These are phyloP conservation scores for Camelina neglecta DNA, from an alignment of 345 rosid species.

Conservation along the genomic window DNA sequence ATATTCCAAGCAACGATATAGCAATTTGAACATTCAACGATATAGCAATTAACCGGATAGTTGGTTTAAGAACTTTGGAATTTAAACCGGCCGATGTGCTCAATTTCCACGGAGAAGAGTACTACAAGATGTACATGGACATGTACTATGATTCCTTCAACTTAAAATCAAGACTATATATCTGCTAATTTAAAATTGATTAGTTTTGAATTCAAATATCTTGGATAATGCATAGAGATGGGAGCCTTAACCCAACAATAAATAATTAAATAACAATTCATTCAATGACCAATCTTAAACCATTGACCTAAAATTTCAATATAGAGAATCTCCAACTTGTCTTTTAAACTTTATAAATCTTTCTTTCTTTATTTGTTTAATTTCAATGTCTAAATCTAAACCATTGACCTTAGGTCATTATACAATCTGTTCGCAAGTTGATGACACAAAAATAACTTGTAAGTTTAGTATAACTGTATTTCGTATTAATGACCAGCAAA, in stretches of 20 bases:
- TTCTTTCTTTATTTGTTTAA: conserved; percentile 33
- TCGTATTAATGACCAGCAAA: conserved; percentile 1
- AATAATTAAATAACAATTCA: neutral
- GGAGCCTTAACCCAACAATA: conserved; percentile 30
- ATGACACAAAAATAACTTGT: neutral
- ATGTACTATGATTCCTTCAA: conserved; percentile 42
- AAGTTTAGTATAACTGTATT: neutral
- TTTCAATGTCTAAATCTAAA: conserved; percentile 46
- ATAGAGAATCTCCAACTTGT: conserved; percentile 56
- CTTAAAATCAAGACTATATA: conserved; percentile 3
- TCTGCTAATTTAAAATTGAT: neutral
- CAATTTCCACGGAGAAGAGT: conserved; percentile 10
- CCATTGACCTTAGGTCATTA: conserved; percentile 48
- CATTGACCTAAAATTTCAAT: conserved; percentile 53
- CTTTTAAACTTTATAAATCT: conserved; percentile 41
- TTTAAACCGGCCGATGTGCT: conserved; percentile 32
- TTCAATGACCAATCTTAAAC: conserved; percentile 48
- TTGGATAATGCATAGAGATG: conserved; percentile 42
- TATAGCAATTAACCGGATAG: conserved; percentile 17
- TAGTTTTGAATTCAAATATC: conserved; percentile 39
- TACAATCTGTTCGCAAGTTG: conserved; percentile 36
- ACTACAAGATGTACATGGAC: conserved; percentile 27
- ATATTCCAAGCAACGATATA: conserved; percentile 17
- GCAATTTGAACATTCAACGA: conserved; percentile 3
- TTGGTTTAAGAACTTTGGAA: neutral